Evolutionary conservation across 331 rosid genomes (phyloP).

Genomic region (Quercus phellos): DNA sequence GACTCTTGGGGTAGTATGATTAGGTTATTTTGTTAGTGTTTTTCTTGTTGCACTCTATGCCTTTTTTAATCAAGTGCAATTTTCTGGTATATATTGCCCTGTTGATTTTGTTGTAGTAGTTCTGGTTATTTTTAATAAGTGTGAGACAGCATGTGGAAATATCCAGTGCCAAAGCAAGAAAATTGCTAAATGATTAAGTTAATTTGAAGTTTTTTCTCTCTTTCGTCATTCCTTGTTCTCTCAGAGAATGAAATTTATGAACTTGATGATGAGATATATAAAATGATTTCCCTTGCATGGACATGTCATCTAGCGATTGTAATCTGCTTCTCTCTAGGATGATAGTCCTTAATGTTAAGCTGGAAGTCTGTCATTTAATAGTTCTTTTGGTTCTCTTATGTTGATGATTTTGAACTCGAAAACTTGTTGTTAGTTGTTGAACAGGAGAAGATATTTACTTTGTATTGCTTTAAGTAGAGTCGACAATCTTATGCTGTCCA

Average conservation of each 20-base stretch:
- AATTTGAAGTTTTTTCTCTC: background rate
- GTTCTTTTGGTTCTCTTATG: background rate
- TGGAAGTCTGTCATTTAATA: background rate
- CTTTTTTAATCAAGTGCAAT: slow-evolving; percentile 12
- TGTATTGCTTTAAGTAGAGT: background rate
- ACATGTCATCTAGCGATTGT: no score
- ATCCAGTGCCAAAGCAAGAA: background rate
- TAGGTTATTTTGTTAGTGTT: slow-evolving; percentile 8
- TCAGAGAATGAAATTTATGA: background rate
- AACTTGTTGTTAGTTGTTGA: background rate
- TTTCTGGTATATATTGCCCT: background rate
- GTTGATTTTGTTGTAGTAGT: background rate
- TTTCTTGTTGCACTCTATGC: slow-evolving; percentile 9
- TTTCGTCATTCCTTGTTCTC: background rate
- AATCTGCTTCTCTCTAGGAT: background rate
- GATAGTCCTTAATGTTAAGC: background rate
- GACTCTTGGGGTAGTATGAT: slow-evolving; percentile 19
- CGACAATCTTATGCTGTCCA: background rate
- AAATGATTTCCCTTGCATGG: no score
- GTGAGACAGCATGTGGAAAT: background rate
- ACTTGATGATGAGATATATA: no score
- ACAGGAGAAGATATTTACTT: background rate
- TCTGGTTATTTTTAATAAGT: background rate
- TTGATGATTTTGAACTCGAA: background rate
- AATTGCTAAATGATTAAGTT: background rate